These are phyloP conservation scores for Pseudogymnoascus sp. DNA, from an alignment of 2,329 filamentous ascomycete genomes.

Conservation along the genomic window DNA sequence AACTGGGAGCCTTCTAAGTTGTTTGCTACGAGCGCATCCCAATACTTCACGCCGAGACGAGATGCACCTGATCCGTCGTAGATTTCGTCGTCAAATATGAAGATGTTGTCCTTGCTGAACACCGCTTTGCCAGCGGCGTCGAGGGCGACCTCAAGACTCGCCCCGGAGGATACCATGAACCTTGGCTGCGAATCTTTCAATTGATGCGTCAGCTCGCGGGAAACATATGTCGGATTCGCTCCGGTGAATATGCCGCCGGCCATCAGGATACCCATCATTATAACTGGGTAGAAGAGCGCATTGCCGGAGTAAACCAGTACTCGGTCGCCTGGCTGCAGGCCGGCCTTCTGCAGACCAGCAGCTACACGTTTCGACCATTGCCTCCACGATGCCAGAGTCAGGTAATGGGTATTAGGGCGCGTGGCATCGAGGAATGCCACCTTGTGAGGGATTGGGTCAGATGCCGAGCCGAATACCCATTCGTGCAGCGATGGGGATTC, in stretches of 20 bases:
- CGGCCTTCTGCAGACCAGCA: constrained; percentile 54
- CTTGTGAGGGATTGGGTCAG: constrained; percentile 34
- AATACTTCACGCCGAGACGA: constrained; percentile 44
- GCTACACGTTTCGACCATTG: constrained; percentile 66
- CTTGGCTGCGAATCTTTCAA: constrained; percentile 60
- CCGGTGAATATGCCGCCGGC: constrained; percentile 72
- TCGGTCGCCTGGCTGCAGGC: constrained; percentile 59
- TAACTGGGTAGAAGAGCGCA: constrained; percentile 60
- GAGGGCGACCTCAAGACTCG: constrained; percentile 52
- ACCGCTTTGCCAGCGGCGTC: constrained; percentile 55
- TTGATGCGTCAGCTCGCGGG: constrained; percentile 67
- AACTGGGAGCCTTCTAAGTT: constrained; percentile 47
- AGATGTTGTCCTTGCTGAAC: constrained; percentile 48
- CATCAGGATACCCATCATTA: constrained; percentile 67
- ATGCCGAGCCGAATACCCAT: constrained; percentile 38
- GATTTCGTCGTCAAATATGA: constrained; percentile 53
- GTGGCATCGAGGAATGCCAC: constrained; percentile 55
- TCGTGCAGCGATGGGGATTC: background rate
- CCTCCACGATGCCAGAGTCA: constrained; percentile 57
- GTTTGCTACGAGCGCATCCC: constrained; percentile 52
- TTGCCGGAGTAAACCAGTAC: constrained; percentile 68
- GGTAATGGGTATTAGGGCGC: constrained; percentile 55
- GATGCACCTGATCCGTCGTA: constrained; percentile 34
- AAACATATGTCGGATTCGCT: constrained; percentile 61
- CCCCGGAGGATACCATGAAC: constrained; percentile 57